These are phyloP conservation scores for Phaseolus lunatus DNA, from an alignment of 306 rosid species.

Conservation along the genomic window DNA sequence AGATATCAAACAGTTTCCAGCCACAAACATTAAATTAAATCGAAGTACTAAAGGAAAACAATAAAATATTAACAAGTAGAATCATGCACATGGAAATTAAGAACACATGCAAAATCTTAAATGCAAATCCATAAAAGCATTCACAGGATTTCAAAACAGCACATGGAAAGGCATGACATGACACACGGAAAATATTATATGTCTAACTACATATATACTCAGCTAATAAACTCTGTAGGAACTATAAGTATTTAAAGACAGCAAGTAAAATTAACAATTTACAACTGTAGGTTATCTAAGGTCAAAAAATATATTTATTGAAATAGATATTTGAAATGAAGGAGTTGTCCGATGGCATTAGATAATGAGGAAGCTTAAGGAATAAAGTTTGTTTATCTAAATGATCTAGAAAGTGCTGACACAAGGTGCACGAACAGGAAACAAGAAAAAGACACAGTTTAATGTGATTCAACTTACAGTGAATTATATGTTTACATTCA, in stretches of 20 bases:
- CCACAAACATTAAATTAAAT: slow-evolving; percentile 6
- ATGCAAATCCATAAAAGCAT: background rate
- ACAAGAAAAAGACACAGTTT: background rate
- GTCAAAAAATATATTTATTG: background rate
- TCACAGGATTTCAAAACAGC: background rate
- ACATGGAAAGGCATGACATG: slow-evolving; percentile 7
- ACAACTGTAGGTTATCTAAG: slow-evolving; percentile 9
- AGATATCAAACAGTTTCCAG: background rate
- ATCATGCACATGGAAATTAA: background rate
- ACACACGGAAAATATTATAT: background rate
- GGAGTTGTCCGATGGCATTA: background rate
- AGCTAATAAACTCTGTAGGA: no score
- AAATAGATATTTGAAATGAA: background rate
- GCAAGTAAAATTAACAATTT: slow-evolving; percentile 2
- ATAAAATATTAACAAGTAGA: background rate
- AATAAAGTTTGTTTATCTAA: background rate
- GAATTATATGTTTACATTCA: background rate
- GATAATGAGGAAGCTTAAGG: background rate
- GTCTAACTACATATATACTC: slow-evolving; percentile 8
- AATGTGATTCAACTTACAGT: background rate
- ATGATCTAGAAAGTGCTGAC: background rate
- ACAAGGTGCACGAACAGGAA: slow-evolving; percentile 15
- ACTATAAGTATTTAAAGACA: slow-evolving; percentile 2
- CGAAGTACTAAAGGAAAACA: background rate
- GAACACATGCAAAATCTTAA: background rate